A percentile compares a stretch with the other conserved stretches of the same genome.
Conservation (phyloP, 805 yeast genomes). For the Metschnikowia henanensis region DNA sequence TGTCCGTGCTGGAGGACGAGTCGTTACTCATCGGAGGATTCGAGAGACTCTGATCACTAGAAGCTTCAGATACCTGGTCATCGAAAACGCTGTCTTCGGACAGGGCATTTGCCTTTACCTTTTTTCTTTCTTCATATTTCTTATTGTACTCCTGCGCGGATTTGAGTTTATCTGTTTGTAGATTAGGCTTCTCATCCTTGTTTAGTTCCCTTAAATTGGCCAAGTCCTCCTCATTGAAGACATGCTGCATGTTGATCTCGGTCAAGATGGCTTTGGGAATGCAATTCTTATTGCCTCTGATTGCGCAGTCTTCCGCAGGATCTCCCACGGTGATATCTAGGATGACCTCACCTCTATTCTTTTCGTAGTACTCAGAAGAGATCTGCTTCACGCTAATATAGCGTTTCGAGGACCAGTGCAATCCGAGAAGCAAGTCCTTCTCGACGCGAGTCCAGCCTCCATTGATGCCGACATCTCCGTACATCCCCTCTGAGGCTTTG, state of each 20-base stretch:
- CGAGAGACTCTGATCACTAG: not conserved
- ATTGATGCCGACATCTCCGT: conserved; percentile 16
- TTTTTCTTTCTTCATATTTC: not conserved
- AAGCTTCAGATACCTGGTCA: not conserved
- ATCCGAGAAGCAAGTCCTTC: conserved; percentile 48
- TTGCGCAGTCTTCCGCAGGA: conserved; percentile 29
- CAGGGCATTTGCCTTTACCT: not conserved
- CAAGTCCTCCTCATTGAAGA: conserved; percentile 29
- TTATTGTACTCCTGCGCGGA: conserved; percentile 1
- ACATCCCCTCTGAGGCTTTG: conserved; percentile 9
- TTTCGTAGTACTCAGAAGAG: conserved; percentile 21
- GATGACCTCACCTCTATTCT: conserved; percentile 31
- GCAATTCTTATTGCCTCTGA: conserved; percentile 38
- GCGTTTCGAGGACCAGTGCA: conserved; percentile 43
- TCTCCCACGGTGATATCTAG: conserved; percentile 40
- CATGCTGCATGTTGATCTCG: conserved; percentile 26
- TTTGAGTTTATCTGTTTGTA: conserved; percentile 1
- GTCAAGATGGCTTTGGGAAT: conserved; percentile 31
- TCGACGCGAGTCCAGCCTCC: conserved; percentile 44
- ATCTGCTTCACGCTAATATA: conserved; percentile 37
- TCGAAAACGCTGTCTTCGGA: not conserved
- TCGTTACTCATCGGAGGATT: not conserved
- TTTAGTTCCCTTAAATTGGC: conserved; percentile 6
- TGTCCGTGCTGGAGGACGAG: too few relatives aligned
- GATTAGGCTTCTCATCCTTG: conserved; percentile 9